Conservation (phyloP, 148 eudicot species). For the Camellia japonica region DNA sequence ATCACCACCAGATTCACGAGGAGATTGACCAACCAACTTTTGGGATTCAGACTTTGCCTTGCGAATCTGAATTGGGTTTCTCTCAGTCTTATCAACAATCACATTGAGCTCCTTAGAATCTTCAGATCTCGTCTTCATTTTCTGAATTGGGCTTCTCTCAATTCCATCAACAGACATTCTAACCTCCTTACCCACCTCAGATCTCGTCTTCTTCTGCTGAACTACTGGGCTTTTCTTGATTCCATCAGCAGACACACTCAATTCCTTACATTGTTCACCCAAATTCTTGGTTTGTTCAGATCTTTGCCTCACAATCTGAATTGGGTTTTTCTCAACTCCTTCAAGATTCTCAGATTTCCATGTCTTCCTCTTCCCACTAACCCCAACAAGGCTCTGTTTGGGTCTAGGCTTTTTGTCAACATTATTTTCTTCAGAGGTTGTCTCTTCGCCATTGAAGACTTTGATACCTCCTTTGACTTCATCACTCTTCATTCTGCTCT, state of each 20-base stretch:
- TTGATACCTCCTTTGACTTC: slow-evolving; percentile 52
- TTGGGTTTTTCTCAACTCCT: slow-evolving; percentile 30
- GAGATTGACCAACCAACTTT: neutral
- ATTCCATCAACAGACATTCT: slow-evolving; percentile 17
- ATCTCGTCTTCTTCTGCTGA: slow-evolving; percentile 33
- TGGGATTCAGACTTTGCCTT: slow-evolving; percentile 28
- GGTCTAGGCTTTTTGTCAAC: slow-evolving; percentile 18
- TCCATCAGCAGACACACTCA: slow-evolving; percentile 26
- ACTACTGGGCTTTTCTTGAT: slow-evolving; percentile 31
- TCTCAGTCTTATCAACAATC: slow-evolving; percentile 14
- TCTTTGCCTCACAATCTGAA: slow-evolving; percentile 35
- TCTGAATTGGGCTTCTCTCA: slow-evolving; percentile 24
- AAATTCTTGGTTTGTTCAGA: slow-evolving; percentile 34
- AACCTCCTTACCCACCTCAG: slow-evolving; percentile 19
- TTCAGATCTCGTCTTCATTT: slow-evolving; percentile 9
- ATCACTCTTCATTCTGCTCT: slow-evolving; percentile 50
- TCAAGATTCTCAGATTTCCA: slow-evolving; percentile 47
- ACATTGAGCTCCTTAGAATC: neutral
- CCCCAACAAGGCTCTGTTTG: slow-evolving; percentile 32
- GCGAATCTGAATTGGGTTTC: slow-evolving; percentile 22
- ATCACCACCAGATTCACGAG: neutral
- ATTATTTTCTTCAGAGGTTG: slow-evolving; percentile 23
- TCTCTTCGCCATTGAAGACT: slow-evolving; percentile 41
- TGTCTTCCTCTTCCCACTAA: slow-evolving; percentile 45
- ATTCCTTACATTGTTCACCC: slow-evolving; percentile 26